Percentiles rank a stretch among this genome's conserved stretches.
Conservation (phyloP, 768 basidiomycete genomes). For the Hirschioporus abietinus region DNA sequence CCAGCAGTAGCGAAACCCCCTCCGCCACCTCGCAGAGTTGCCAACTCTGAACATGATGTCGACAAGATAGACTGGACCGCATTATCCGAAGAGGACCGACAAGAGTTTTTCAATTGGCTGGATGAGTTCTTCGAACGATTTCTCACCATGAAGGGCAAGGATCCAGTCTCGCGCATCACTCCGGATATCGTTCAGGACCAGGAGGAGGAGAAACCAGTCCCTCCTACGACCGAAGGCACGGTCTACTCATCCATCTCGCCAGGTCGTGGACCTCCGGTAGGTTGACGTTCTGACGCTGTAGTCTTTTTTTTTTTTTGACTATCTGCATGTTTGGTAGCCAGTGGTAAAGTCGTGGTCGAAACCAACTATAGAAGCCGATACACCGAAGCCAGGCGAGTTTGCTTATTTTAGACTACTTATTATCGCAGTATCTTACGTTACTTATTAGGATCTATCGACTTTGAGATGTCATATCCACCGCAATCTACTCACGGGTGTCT, state of each 20-base stretch:
- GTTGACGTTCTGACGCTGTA: background rate
- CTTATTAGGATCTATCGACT: constrained; percentile 14
- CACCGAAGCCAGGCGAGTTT: background rate
- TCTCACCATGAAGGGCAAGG: constrained; percentile 11
- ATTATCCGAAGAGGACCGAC: constrained; percentile 61
- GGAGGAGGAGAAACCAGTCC: background rate
- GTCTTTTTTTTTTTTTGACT: background rate
- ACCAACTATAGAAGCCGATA: background rate
- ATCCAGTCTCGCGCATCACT: background rate
- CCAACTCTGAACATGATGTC: constrained; percentile 6
- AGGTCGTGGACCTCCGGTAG: background rate
- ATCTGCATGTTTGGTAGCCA: background rate
- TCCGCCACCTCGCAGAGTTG: background rate
- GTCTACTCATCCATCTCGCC: background rate
- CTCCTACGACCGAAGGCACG: background rate
- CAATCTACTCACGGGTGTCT: constrained; percentile 27
- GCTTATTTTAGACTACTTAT: background rate
- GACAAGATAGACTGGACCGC: constrained; percentile 61
- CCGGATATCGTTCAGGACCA: background rate
- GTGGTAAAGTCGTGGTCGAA: background rate
- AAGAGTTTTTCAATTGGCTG: constrained; percentile 70
- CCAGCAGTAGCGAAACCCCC: background rate
- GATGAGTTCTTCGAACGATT: constrained; percentile 71
- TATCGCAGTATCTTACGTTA: background rate
- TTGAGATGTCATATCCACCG: constrained; percentile 31